Evolutionary conservation across 495 filamentous ascomycete genomes (phyloP).

Genomic region (Penicillium turbatum): DNA sequence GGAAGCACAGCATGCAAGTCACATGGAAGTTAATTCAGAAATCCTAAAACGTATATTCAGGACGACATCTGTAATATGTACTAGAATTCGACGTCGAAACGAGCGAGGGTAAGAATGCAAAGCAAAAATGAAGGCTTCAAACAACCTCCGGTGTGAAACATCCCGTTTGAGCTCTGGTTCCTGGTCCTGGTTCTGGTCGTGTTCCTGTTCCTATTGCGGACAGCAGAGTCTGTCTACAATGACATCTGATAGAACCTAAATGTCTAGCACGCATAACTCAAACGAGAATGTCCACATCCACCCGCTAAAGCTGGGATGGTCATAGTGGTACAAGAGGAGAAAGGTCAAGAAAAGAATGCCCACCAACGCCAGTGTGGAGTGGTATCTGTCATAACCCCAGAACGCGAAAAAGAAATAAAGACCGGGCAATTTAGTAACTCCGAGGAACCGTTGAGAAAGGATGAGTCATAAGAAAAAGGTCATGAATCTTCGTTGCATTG

Average conservation of each 20-base stretch:
- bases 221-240: not conserved
- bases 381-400: not conserved
- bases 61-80: conserved; percentile 3
- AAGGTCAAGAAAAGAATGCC: not conserved
- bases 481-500: conserved; percentile 48
- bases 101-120: not conserved
- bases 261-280: not conserved
- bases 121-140: not conserved
- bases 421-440: conserved; percentile 1
- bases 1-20: not conserved
- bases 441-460: conserved; percentile 16
- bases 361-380: conserved; percentile 4
- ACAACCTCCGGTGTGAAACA: not conserved
- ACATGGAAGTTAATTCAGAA: not conserved
- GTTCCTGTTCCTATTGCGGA: not conserved
- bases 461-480: conserved; percentile 20
- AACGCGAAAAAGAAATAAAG: not conserved
- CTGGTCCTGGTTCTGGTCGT: not conserved
- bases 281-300: not conserved
- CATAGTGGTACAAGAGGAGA: conserved; percentile 9
- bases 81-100: not conserved
- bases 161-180: not conserved
- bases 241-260: not conserved
- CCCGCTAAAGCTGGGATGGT: conserved; percentile 1
- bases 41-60: conserved; percentile 2